Base-by-base conservation (phyloP, 2,329 filamentous ascomycete species). In the Annulohypoxylon truncatum region DNA sequence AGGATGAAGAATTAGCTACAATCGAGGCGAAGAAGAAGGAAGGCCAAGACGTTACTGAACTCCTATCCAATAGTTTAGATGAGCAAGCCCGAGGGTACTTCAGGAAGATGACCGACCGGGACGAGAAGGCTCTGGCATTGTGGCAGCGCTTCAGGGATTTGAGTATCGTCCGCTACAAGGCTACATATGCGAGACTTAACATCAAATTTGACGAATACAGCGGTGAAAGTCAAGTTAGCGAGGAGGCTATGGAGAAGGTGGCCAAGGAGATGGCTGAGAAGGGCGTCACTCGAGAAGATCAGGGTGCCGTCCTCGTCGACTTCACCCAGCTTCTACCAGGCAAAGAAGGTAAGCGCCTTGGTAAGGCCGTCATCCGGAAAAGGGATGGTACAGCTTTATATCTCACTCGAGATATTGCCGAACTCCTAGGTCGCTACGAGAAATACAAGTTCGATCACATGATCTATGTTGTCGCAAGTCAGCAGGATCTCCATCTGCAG, bases 341-440 rank as follows among this genome's bases (percentile, higher is more conserved):
- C 63, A 90, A 91, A 79, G 81, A 85, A 60, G 89, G 88, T 69
- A 92, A 92, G 81, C 87, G 86, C 64, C 85, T 93, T 9, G 91
- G 90, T 72, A 89, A 88, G 74, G 87, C 90, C 24, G 86, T 94
- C 57, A 85, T 94, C 63, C 87, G 90, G 70, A 92, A 92, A 81
- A 88, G 87, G 71, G 89, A 92, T 69, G 92, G 92, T 59, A 93
- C 90, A 10, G 91, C 90, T 40, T 85, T 93, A 31, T 94, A 95
- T 76, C 84, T 94, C 48, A 92, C 92, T 53, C 88, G 92, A 70
- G 91, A 95, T 77, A 90, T 94, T 67, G 91, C 89, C 71, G 90
- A 93, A 74, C 85, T 92, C 26, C 79, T 93, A 56, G 86, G 89
- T 73, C 87, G 92, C 60, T 80, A 83, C 44, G 82, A 85, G 48